Evolutionary conservation across 2,329 filamentous ascomycete genomes (phyloP), one percentile per base, ranked within the genome.

Genomic region (Plenodomus biglobosus): DNA sequence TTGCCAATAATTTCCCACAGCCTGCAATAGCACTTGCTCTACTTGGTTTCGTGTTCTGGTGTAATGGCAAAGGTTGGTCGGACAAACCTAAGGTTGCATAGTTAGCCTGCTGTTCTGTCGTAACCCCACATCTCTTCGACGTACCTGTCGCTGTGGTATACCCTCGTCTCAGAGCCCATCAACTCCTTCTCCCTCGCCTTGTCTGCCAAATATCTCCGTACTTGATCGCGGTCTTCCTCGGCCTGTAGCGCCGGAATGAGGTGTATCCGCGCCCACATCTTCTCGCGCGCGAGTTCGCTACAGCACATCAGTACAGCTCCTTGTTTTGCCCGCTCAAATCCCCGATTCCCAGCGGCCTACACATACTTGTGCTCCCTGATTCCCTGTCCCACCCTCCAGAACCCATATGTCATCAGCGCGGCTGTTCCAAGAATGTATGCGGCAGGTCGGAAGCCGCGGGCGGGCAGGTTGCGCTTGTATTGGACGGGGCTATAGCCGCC

Each of bases 221-320:
- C 92, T 72, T 92, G 87, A 76, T 99, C 94, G 53, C 94, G 87
- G 78, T 99, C 94, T 75, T 96, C 91, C 72, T 99, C 94, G 47
- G 94, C 94, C 73, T 97, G 92, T 56, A 99, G 84, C 56, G 96
- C 78, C 49, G 94, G 94, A 68, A 92, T 94, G 57, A 99, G 81
- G 76, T 97, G 85, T 76, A 99, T 95, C 70, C 94, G 87, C 53
- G 90, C 85, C 94, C 94, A 99, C 84, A 96, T 94, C 81, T 97
- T 99, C 72, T 99, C 94, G 65, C 94, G 90, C 56, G 86, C 89
- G 61, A 96, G 86, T 76, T 99, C 94, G 70, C 92, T 96, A 65
- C 48, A 20, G 20, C 16, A n/a, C 32, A 58, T 69, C 44, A 68
- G 63, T 42, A 48, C 35, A 44, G n/a, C 41, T 16, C 19, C 15